Evolutionary conservation across 805 yeast genomes (phyloP).

Genomic region (Candida germanica): DNA sequence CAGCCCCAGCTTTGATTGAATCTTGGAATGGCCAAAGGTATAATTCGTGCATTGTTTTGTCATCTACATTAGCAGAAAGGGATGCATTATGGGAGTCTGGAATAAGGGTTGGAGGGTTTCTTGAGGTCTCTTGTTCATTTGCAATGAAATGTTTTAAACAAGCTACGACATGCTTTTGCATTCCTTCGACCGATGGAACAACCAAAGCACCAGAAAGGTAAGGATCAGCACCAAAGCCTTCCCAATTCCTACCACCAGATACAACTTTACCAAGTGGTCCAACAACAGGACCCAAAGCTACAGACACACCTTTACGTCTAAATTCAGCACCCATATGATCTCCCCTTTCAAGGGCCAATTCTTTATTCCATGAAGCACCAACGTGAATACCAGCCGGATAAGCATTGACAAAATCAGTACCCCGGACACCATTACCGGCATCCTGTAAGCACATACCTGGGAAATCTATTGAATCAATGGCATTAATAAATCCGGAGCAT

Average conservation of each 20-base stretch:
- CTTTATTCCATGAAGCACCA: constrained; percentile 55
- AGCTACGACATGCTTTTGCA: constrained; percentile 57
- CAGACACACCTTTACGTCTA: constrained; percentile 50
- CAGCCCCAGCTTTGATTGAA: constrained; percentile 56
- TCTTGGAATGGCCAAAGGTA: constrained; percentile 68
- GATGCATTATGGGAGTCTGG: constrained; percentile 42
- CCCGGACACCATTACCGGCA: constrained; percentile 59
- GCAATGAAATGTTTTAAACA: constrained; percentile 54
- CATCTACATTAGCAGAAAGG: constrained; percentile 53
- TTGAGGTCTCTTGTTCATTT: constrained; percentile 59
- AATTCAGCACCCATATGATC: constrained; percentile 55
- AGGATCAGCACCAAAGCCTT: constrained; percentile 60
- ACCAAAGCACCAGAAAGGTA: constrained; percentile 55
- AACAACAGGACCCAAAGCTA: constrained; percentile 53
- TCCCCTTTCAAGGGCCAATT: constrained; percentile 49
- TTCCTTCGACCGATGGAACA: constrained; percentile 52
- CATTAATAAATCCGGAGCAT: constrained; percentile 56
- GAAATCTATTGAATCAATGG: constrained; percentile 49
- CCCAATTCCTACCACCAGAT: constrained; percentile 64
- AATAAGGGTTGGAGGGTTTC: constrained; percentile 48
- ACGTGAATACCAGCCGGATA: constrained; percentile 59
- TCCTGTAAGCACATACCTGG: constrained; percentile 58
- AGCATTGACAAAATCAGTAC: constrained; percentile 52
- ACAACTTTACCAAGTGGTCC: constrained; percentile 64
- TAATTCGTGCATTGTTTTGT: constrained; percentile 57